phyloP scores from a whole-genome alignment of 371 early-diverging fungal species.

The Dichotomocladium elegans region DNA sequence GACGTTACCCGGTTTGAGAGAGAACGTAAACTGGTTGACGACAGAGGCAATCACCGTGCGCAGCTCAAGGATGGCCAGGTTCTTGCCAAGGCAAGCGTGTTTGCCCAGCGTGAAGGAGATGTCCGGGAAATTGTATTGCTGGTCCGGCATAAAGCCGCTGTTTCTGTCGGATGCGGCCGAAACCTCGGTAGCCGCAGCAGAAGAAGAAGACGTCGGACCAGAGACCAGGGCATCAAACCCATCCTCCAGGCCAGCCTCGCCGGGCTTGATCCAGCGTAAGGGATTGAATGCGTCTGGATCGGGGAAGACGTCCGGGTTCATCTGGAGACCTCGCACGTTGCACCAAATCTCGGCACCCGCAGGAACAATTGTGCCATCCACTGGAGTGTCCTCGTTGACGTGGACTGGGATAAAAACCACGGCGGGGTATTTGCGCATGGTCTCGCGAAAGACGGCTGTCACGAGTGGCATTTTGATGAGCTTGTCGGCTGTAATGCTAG shows the following conservation, averaged over 20 bases:
- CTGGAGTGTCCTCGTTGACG: constrained; percentile 34
- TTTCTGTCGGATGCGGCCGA: no score
- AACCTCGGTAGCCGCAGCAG: no score
- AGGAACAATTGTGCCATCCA: constrained; percentile 37
- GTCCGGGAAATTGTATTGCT: constrained; percentile 44
- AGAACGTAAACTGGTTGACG: constrained; percentile 31
- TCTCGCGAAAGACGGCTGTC: constrained; percentile 45
- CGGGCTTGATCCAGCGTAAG: constrained; percentile 30
- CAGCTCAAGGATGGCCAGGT: constrained; percentile 41
- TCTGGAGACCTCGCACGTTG: constrained; percentile 45
- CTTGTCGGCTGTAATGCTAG: constrained; percentile 32
- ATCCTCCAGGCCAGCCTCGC: constrained; percentile 11
- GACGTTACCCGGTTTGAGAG: constrained; percentile 21
- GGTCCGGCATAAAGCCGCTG: constrained; percentile 13
- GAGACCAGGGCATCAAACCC: background rate
- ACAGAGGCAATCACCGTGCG: constrained; percentile 39
- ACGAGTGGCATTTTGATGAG: constrained; percentile 35
- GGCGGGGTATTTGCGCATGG: constrained; percentile 46
- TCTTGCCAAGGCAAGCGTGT: constrained; percentile 44
- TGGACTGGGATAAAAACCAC: constrained; percentile 47
- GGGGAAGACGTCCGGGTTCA: constrained; percentile 41
- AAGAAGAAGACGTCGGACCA: background rate
- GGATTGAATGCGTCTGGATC: constrained; percentile 38
- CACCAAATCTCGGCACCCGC: constrained; percentile 43
- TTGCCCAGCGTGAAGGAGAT: constrained; percentile 40